Evolutionary conservation across 2,329 filamentous ascomycete species (phyloP), one percentile per base, ranked within the genome.

Genomic region (Setomelanomma holmii): DNA sequence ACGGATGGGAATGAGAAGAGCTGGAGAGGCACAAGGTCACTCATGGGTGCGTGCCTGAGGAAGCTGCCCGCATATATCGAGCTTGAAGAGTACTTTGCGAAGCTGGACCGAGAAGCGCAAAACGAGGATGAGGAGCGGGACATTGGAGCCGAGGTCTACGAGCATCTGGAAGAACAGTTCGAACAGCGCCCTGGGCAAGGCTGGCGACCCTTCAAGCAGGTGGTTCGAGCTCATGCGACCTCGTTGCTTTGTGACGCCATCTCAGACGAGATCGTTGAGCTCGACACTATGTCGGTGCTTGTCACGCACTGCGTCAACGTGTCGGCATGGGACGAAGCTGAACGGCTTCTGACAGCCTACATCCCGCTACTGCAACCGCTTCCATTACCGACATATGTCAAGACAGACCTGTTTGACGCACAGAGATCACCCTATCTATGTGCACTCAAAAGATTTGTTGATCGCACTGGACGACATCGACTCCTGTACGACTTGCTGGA

Each of bases 151-250:
- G 75, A 76, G 22, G 63, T 79, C 7, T 78, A 78, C 53, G 62
- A 66, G 11, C 68, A 78, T 16, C 64, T 79, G 4, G 76, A 78
- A 46, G 53, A 62, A 10, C 56, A 57, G 3, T 71, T 76, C 45
- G 74, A 74, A 41, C 65, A 70, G 22, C 49, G 57, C 4, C 44
- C 55, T 12, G 71, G 69, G 12, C 60, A 68, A 21, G 75, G 73
- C 17, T 79, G 77, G 75, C 60, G 67, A 4, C 67, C 67, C 1
- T 68, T 80, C 43, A 73, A 73, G 22, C 68, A 76, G 20, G 69
- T 78, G 1, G 74, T 78, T 4, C 63, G 76, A 22, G 73, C 76
- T 19, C 77, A 79, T 63, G 75, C 67, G 1, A 66, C 78, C 1
- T 63, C 69, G 8, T 49, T 76, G 10, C 21, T 79, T 4, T 67